Conservation (phyloP, 768 basidiomycete genomes). For the Gloeostereum incarnatum region DNA sequence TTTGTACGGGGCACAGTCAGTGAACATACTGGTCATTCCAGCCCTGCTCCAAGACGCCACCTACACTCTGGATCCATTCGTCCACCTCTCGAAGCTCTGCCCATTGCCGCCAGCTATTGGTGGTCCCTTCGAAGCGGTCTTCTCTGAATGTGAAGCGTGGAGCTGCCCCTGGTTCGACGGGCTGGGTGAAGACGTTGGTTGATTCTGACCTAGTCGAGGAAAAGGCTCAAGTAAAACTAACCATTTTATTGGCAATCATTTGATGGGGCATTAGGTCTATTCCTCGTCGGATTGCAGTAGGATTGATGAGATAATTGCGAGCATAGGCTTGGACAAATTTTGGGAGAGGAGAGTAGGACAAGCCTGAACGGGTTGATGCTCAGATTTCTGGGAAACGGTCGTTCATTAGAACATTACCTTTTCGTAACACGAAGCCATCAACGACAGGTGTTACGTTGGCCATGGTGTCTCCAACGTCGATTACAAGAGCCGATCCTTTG, state of each 20-base stretch:
- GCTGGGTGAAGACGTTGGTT: slow-evolving; percentile 25
- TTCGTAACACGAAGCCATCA: slow-evolving; percentile 94
- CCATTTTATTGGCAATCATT: slow-evolving; percentile 75
- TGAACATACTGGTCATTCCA: slow-evolving; percentile 79
- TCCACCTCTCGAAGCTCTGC: slow-evolving; percentile 79
- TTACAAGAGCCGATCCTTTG: slow-evolving; percentile 92
- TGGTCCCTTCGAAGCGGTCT: slow-evolving; percentile 64
- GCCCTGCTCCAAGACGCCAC: slow-evolving; percentile 75
- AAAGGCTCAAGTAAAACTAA: slow-evolving; percentile 17
- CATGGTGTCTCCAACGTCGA: slow-evolving; percentile 86
- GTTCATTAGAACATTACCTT: slow-evolving; percentile 41
- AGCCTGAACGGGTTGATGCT: slow-evolving; percentile 38
- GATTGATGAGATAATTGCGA: slow-evolving; percentile 49
- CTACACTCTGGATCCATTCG: slow-evolving; percentile 87
- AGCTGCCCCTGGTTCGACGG: slow-evolving; percentile 60
- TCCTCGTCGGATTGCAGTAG: slow-evolving; percentile 37
- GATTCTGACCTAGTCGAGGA: slow-evolving; percentile 4
- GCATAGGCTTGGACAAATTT: slow-evolving; percentile 77
- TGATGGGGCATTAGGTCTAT: slow-evolving; percentile 81
- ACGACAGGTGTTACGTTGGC: slow-evolving; percentile 93
- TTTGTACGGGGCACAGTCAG: neutral
- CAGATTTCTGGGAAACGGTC: neutral
- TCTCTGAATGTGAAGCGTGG: slow-evolving; percentile 67
- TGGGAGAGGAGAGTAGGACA: slow-evolving; percentile 66
- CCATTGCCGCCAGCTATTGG: slow-evolving; percentile 76